A percentile compares a stretch with the other conserved stretches of the same genome.
Conservation (phyloP, 768 basidiomycete genomes). For the Boletus huronensis region DNA sequence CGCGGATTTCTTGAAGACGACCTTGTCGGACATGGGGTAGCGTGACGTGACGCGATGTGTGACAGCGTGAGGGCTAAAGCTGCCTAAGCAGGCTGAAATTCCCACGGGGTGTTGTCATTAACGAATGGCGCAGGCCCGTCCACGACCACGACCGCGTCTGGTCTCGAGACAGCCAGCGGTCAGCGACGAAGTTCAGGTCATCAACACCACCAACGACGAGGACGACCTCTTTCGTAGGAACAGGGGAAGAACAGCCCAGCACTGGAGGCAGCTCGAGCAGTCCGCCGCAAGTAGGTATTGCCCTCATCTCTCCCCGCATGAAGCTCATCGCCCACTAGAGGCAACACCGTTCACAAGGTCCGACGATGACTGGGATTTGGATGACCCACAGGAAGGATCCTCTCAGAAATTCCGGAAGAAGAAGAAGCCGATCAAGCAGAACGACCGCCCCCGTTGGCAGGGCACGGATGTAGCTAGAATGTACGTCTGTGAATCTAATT, state of each 20-base stretch:
- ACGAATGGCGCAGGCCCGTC: conserved; percentile 33
- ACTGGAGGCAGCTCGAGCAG: conserved; percentile 60
- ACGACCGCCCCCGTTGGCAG: conserved; percentile 42
- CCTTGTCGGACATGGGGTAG: conserved; percentile 20
- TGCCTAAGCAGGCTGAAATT: conserved; percentile 6
- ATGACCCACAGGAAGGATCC: conserved; percentile 17
- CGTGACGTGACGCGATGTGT: conserved; percentile 26
- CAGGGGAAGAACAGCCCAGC: conserved; percentile 47
- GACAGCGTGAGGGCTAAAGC: too few relatives aligned
- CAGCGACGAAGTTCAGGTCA: conserved; percentile 1
- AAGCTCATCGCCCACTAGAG: conserved; percentile 19
- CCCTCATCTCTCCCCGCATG: not conserved
- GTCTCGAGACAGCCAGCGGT: conserved; percentile 22
- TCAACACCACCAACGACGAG: conserved; percentile 42
- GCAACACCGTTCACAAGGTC: conserved; percentile 19
- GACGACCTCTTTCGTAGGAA: conserved; percentile 74
- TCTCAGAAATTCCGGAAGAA: conserved; percentile 39
- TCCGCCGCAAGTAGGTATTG: conserved; percentile 49
- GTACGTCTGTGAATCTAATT: conserved; percentile 30
- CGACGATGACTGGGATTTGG: conserved; percentile 23
- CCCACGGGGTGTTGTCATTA: conserved; percentile 26
- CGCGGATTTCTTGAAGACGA: conserved; percentile 44
- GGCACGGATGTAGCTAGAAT: conserved; percentile 37
- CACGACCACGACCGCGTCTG: conserved; percentile 53
- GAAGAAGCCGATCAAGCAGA: conserved; percentile 33